Evolutionary conservation across 805 yeast species (phyloP), one percentile per base, ranked within the genome.

Genomic region (Grigorovia transvaalensis): DNA sequence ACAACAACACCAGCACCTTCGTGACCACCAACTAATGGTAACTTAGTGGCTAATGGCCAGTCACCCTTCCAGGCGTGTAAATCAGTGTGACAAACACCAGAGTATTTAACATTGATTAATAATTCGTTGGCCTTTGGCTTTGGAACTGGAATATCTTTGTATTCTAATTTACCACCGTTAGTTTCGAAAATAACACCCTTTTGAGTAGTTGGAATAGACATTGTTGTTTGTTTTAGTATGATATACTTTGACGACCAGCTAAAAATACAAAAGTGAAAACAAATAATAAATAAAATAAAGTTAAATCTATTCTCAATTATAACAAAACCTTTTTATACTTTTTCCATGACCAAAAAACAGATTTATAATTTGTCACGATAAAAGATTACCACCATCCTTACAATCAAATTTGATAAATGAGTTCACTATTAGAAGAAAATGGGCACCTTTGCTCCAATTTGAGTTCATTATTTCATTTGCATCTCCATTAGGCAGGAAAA

Each of bases 31-130:
- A 81, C 83, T 59, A 81, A 72, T 44, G 85, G 85, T 59, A 80
- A 71, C 74, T 75, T 58, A 73, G 70, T 68, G 63, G 69, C 77
- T 70, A 81, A 73, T 54, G 85, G 81, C 85, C 84, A 80, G 64
- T 80, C 85, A 62, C 84, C 84, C 64, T 79, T 77, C 84, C 84
- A 80, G 45, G 86, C 86, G 71, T 82, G 87, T 66, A 82, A 76
- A 65, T 82, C 87, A 30, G 86, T 81, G 74, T 82, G 87, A 66
- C 87, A 82, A 53, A 82, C 86, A 69, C 87, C 87, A 12, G 87
- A 81, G 72, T 80, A 82, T 70, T 80, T 81, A 65, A 82, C 82
- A 63, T 82, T 77, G 61, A 82, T 74, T 66, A 82, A 74, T 53
- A 82, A 70, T 68, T 82, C 86, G 63, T 75, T 80, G 56, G 86